Percentiles rank a stretch among this genome's conserved stretches.
These are phyloP conservation scores for Pichia scutulata DNA, from an alignment of 805 yeast species.

Conservation along the genomic window DNA sequence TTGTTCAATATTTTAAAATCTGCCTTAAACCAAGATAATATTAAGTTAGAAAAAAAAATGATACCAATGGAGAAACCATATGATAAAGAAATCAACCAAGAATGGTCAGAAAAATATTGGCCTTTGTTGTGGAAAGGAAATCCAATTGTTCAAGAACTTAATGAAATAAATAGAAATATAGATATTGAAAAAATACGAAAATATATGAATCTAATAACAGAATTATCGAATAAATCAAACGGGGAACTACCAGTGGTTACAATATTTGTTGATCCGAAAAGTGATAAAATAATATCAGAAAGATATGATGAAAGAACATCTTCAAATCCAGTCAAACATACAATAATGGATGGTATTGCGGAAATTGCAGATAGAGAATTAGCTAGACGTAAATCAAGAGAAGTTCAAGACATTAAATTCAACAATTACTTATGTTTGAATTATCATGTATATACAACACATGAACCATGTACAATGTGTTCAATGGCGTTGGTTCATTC, in stretches of 20 bases:
- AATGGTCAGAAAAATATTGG: slow-evolving; percentile 72
- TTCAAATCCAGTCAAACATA: slow-evolving; percentile 56
- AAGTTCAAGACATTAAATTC: slow-evolving; percentile 2
- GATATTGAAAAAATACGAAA: slow-evolving; percentile 37
- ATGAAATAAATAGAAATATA: slow-evolving; percentile 32
- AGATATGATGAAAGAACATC: slow-evolving; percentile 33
- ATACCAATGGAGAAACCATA: slow-evolving; percentile 63
- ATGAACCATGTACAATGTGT: slow-evolving; percentile 97
- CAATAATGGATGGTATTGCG: slow-evolving; percentile 65
- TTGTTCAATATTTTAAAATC: slow-evolving; percentile 2
- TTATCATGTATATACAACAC: slow-evolving; percentile 76
- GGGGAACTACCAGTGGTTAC: slow-evolving; percentile 43
- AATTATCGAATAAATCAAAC: slow-evolving; percentile 2
- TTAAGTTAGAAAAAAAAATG: slow-evolving; percentile 15
- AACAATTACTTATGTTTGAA: slow-evolving; percentile 63
- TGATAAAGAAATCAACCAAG: slow-evolving; percentile 53
- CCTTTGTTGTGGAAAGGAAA: slow-evolving; percentile 93
- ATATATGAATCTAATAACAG: slow-evolving; percentile 25
- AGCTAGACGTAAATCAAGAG: slow-evolving; percentile 26
- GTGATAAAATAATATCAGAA: slow-evolving; percentile 33
- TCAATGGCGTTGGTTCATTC: slow-evolving; percentile 94
- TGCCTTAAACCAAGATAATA: not conserved
- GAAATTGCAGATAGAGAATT: slow-evolving; percentile 52
- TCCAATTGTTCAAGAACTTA: slow-evolving; percentile 64
- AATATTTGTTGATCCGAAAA: slow-evolving; percentile 52